Conservation (phyloP, 2,329 filamentous ascomycete genomes). For the Clathrospora elynae region DNA sequence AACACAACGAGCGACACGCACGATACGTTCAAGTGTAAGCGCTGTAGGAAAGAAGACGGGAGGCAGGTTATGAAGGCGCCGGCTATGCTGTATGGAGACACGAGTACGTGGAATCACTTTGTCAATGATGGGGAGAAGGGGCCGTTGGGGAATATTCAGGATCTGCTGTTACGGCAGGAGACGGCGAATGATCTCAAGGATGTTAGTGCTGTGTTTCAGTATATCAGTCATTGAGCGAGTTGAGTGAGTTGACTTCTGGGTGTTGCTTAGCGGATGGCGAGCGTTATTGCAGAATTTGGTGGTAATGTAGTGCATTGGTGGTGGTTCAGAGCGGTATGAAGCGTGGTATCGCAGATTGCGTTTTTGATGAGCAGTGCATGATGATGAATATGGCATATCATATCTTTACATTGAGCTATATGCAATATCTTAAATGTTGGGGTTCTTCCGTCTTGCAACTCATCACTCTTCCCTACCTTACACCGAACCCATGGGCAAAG, state of each 20-base stretch:
- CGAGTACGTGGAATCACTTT: constrained; percentile 99
- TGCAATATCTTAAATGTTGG: no score
- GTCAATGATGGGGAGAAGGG: constrained; percentile 72
- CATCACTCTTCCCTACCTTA: not conserved
- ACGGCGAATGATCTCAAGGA: constrained; percentile 66
- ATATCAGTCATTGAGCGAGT: constrained; percentile 80
- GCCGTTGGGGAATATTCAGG: constrained; percentile 81
- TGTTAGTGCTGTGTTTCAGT: constrained; percentile 96
- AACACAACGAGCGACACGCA: constrained; percentile 91
- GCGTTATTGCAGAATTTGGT: no score
- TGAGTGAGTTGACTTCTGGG: not conserved
- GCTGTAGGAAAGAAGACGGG: constrained; percentile 81
- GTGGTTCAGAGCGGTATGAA: constrained; percentile 1
- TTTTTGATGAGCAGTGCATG: not conserved
- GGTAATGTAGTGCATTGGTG: constrained; percentile 7
- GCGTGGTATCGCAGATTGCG: constrained; percentile 2
- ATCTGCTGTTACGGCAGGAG: constrained; percentile 88
- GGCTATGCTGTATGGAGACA: constrained; percentile 96
- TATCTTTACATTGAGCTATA: not conserved
- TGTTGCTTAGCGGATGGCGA: not conserved
- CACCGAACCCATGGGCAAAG: not conserved
- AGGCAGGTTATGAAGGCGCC: constrained; percentile 87
- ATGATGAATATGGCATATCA: constrained; percentile 1
- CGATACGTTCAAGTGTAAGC: constrained; percentile 97
- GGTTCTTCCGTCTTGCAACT: not conserved